A percentile compares a stretch with the other conserved stretches of the same genome.
Conservation (phyloP, 1,284 basidiomycete species). For the Malassezia vespertilionis region DNA sequence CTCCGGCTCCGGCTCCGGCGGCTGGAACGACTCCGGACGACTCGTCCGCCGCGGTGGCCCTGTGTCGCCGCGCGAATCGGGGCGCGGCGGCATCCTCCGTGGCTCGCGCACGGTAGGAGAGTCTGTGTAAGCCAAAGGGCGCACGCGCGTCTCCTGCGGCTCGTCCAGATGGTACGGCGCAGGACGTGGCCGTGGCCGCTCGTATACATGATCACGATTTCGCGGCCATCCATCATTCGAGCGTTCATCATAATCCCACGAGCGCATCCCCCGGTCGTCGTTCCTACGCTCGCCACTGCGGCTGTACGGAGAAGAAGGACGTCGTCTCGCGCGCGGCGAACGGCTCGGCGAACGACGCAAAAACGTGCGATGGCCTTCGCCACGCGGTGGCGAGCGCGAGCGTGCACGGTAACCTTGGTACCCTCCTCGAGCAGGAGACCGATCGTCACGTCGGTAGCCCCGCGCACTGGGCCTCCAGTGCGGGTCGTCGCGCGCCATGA, state of each 20-base stretch:
- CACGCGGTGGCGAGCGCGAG: constrained; percentile 4
- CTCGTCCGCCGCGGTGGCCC: too few species aligned
- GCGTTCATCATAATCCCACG: constrained; percentile 7
- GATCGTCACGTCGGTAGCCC: not conserved
- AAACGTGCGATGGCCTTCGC: not conserved
- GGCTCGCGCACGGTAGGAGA: not conserved
- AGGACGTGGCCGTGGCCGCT: constrained; percentile 10
- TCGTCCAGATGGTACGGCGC: constrained; percentile 16
- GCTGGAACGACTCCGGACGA: too few species aligned
- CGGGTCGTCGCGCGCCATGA: constrained; percentile 3
- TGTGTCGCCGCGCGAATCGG: not conserved
- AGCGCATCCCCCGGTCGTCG: constrained; percentile 5
- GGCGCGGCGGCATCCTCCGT: not conserved
- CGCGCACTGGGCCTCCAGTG: not conserved
- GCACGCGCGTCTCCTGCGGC: not conserved
- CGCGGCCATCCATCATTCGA: not conserved
- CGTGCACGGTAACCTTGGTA: not conserved
- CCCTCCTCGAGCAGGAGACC: not conserved
- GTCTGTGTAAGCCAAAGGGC: not conserved
- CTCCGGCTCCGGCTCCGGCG: not conserved
- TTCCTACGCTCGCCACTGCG: not conserved
- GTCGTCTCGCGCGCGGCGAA: not conserved
- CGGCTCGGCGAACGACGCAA: constrained; percentile 4
- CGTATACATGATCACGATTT: constrained; percentile 4
- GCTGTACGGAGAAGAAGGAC: too few species aligned